Evolutionary conservation across 2,329 filamentous ascomycete genomes (phyloP).

Genomic region (Trichoderma sp.): DNA sequence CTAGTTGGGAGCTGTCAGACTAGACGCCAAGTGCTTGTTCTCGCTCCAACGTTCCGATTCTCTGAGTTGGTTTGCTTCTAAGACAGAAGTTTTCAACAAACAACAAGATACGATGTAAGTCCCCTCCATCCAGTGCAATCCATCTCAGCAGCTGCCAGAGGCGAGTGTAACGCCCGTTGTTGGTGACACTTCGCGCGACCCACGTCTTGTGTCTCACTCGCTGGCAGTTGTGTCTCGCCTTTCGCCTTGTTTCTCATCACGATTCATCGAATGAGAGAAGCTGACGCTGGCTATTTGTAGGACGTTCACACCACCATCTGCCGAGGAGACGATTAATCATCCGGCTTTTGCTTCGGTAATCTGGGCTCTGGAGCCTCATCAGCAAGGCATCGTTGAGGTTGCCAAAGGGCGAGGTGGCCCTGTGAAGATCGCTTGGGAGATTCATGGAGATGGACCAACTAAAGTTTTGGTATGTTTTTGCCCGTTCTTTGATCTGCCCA

Average conservation of each 20-base stretch:
- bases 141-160: not conserved
- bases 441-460: constrained; percentile 71
- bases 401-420: constrained; percentile 72
- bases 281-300: constrained; percentile 16
- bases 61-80: not conserved
- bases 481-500: not conserved
- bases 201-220: constrained; percentile 1
- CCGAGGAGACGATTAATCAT: constrained; percentile 60
- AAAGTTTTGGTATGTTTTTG: constrained; percentile 64
- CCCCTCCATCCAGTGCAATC: not conserved
- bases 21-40: not conserved
- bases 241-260: not conserved
- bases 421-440: constrained; percentile 72
- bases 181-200: not conserved
- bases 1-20: not conserved
- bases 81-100: not conserved
- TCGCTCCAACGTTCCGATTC: not conserved
- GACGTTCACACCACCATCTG: constrained; percentile 39
- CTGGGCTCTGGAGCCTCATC: constrained; percentile 68
- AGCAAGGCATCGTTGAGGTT: constrained; percentile 59
- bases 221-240: not conserved
- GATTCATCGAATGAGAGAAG: not conserved
- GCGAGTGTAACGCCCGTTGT: constrained; percentile 3
- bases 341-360: constrained; percentile 65
- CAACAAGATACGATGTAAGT: not conserved